Percentiles rank a stretch among this genome's conserved stretches.
Conservation (phyloP, 306 rosid species). For the Trifolium fragiferum region DNA sequence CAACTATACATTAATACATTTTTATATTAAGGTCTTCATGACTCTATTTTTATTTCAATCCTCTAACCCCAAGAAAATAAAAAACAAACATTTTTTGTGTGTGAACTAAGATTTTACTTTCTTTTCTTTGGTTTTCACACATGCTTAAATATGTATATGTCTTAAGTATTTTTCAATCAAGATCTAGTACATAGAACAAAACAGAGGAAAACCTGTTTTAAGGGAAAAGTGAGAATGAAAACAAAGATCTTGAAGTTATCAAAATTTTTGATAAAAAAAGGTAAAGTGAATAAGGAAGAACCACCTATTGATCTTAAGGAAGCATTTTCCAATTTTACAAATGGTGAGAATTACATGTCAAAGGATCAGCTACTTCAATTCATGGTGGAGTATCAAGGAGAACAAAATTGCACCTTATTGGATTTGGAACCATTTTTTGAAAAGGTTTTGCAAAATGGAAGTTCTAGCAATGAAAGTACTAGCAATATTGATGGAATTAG, state of each 20-base stretch:
- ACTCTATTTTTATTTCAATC: background rate
- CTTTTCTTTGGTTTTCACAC: background rate
- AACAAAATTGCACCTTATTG: slow-evolving; percentile 45
- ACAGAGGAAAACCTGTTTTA: slow-evolving; percentile 32
- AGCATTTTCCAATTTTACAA: slow-evolving; percentile 56
- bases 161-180: background rate
- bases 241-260: slow-evolving; percentile 47
- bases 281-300: slow-evolving; percentile 50
- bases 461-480: slow-evolving; percentile 10
- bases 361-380: slow-evolving; percentile 65
- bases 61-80: background rate
- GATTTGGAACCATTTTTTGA: slow-evolving; percentile 54
- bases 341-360: slow-evolving; percentile 50
- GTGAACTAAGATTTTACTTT: slow-evolving; percentile 25
- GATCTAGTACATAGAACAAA: slow-evolving; percentile 2
- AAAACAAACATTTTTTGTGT: background rate
- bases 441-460: slow-evolving; percentile 47
- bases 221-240: slow-evolving; percentile 14
- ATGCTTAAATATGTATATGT: background rate
- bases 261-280: slow-evolving; percentile 58
- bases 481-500: slow-evolving; percentile 35
- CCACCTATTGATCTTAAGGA: slow-evolving; percentile 68
- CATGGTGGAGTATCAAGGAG: slow-evolving; percentile 68
- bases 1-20: background rate
- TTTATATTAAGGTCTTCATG: slow-evolving; percentile 26